These are phyloP conservation scores for Chenopodium album DNA, from an alignment of 148 eudicot genomes.

Conservation along the genomic window DNA sequence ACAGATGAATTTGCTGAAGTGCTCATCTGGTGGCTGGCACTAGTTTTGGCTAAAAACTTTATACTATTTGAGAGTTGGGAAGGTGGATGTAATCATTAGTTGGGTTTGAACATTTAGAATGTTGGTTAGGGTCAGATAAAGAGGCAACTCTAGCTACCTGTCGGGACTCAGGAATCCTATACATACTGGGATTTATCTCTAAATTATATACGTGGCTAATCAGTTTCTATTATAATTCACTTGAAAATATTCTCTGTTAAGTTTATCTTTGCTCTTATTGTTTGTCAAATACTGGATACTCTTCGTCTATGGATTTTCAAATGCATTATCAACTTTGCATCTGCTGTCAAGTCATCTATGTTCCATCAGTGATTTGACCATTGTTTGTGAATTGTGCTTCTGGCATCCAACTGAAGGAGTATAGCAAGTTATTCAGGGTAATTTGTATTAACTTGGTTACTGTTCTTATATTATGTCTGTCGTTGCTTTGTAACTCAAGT, in stretches of 20 bases:
- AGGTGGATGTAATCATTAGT: neutral
- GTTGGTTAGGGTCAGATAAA: neutral
- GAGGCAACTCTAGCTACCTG: neutral
- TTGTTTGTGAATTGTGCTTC: neutral
- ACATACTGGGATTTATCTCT: no score
- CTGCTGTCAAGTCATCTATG: neutral
- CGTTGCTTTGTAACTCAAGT: neutral
- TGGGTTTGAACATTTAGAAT: neutral
- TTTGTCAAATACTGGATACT: neutral
- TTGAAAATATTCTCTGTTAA: neutral
- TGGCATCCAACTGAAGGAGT: neutral
- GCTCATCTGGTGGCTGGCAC: neutral
- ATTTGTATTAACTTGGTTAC: neutral
- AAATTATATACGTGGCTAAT: neutral
- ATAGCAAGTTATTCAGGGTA: neutral
- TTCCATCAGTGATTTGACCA: neutral
- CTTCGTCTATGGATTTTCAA: neutral
- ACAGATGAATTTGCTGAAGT: neutral
- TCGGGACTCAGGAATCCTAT: neutral
- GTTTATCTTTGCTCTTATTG: neutral
- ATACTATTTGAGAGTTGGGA: neutral
- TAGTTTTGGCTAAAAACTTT: neutral
- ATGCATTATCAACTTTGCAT: no score
- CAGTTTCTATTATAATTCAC: neutral
- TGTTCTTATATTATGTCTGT: neutral